A percentile compares a stretch with the other conserved stretches of the same genome.
These are phyloP conservation scores for Theileria annulata DNA, from an alignment of 169 alveolate species.

Conservation along the genomic window DNA sequence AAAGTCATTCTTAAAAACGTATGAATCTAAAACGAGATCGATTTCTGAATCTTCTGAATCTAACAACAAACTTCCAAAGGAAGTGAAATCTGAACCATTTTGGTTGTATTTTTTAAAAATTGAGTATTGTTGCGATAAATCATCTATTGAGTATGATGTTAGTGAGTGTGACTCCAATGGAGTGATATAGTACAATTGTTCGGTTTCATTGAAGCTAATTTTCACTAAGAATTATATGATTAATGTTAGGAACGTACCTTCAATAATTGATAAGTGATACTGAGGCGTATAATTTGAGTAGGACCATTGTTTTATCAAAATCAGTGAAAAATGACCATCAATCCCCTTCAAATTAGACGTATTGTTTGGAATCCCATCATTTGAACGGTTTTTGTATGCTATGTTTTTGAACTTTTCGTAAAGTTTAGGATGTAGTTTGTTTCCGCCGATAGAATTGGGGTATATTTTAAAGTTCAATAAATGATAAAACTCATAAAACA, in stretches of 20 bases:
- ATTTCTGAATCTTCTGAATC: background rate
- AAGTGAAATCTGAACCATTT: background rate
- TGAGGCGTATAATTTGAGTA: background rate
- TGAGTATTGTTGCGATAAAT: background rate
- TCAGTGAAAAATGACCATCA: background rate
- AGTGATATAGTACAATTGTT: background rate
- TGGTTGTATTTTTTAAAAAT: background rate
- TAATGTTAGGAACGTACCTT: background rate
- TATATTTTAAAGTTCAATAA: background rate
- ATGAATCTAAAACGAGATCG: background rate
- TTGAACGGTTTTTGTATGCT: background rate
- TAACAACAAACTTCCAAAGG: background rate
- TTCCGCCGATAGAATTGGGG: constrained; percentile 14
- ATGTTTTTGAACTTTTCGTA: constrained; percentile 4
- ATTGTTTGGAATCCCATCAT: background rate
- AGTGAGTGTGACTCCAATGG: constrained; percentile 19
- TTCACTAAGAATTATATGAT: background rate
- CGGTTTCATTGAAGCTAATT: background rate
- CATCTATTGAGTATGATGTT: constrained; percentile 1
- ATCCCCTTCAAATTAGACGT: background rate
- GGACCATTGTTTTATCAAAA: background rate
- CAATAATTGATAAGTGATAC: background rate
- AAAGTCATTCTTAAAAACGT: constrained; percentile 5
- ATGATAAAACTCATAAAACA: constrained; percentile 9
- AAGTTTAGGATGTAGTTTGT: background rate